These are phyloP conservation scores for Leptographium radiaticola DNA, from an alignment of 2,329 filamentous ascomycete species.

Conservation along the genomic window DNA sequence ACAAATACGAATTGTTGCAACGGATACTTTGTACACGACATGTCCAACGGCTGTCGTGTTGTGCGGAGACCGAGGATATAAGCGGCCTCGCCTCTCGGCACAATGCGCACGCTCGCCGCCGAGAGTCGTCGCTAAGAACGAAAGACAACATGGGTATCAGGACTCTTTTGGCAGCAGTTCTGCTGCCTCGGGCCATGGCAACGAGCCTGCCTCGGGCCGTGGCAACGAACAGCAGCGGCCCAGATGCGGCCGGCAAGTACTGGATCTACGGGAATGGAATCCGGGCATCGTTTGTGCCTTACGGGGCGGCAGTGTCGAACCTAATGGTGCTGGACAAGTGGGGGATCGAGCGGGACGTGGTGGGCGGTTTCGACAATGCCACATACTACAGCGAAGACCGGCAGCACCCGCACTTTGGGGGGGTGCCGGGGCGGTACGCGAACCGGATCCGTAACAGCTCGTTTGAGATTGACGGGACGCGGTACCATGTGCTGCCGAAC, in stretches of 20 bases:
- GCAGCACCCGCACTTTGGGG: slow-evolving; percentile 57
- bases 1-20: no score
- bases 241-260: slow-evolving; percentile 55
- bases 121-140: no score
- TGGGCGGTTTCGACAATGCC: slow-evolving; percentile 66
- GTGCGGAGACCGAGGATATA: no score
- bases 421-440: slow-evolving; percentile 64
- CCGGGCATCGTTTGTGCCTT: slow-evolving; percentile 56
- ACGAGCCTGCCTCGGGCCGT: not conserved
- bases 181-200: not conserved
- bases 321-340: slow-evolving; percentile 57
- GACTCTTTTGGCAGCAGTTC: not conserved
- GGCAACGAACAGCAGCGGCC: slow-evolving; percentile 13
- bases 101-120: no score
- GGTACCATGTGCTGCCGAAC: slow-evolving; percentile 48
- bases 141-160: not conserved
- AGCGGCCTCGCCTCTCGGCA: no score
- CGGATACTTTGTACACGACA: no score
- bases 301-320: slow-evolving; percentile 61
- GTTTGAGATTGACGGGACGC: slow-evolving; percentile 52
- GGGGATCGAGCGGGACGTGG: slow-evolving; percentile 55
- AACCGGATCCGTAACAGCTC: slow-evolving; percentile 71
- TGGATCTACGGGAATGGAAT: slow-evolving; percentile 56
- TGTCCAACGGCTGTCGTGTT: no score
- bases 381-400: slow-evolving; percentile 52